phyloP scores from a whole-genome alignment of 2,329 filamentous ascomycete genomes.

The Chrysoporthe puriensis region DNA sequence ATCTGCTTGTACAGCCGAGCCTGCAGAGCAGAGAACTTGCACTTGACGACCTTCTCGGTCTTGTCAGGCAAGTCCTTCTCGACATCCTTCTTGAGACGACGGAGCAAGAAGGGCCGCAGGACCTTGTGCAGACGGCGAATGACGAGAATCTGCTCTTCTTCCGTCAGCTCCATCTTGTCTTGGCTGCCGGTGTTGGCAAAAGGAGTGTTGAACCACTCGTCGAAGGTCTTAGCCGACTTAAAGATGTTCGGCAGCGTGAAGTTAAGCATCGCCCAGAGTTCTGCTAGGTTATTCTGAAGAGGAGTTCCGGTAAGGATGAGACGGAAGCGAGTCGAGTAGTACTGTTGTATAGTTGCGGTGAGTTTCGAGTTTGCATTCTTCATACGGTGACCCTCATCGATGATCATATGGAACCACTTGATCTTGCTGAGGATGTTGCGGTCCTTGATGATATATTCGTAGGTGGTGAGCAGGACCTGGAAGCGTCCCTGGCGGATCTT shows the following conservation, averaged over 20 bases:
- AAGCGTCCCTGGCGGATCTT: slow-evolving; percentile 94
- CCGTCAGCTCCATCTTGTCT: slow-evolving; percentile 97
- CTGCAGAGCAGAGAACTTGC: slow-evolving; percentile 94
- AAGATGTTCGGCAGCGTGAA: slow-evolving; percentile 98
- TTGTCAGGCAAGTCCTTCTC: slow-evolving; percentile 99
- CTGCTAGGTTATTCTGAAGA: slow-evolving; percentile 93
- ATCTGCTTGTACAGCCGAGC: slow-evolving; percentile 96
- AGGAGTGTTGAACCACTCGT: slow-evolving; percentile 99
- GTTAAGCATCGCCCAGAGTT: slow-evolving; percentile 97
- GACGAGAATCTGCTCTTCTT: slow-evolving; percentile 99
- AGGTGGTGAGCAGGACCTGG: slow-evolving; percentile 95
- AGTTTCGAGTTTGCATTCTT: slow-evolving; percentile 98
- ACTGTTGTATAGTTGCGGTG: slow-evolving; percentile 90
- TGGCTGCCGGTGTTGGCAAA: slow-evolving; percentile 98
- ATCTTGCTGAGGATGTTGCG: slow-evolving; percentile 94
- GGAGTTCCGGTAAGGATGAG: slow-evolving; percentile 97
- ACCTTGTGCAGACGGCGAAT: slow-evolving; percentile 99
- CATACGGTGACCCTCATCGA: slow-evolving; percentile 99
- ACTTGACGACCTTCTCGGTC: slow-evolving; percentile 99
- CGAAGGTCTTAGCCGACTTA: slow-evolving; percentile 98
- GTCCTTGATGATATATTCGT: slow-evolving; percentile 99
- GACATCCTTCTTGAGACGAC: slow-evolving; percentile 98
- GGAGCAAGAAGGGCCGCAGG: slow-evolving; percentile 91
- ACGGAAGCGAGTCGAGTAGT: slow-evolving; percentile 93
- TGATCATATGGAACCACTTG: slow-evolving; percentile 99